A percentile compares a stretch with the other conserved stretches of the same genome.
Evolutionary conservation across 257 asterid species (phyloP).

Genomic region (Lithospermum erythrorhizon): DNA sequence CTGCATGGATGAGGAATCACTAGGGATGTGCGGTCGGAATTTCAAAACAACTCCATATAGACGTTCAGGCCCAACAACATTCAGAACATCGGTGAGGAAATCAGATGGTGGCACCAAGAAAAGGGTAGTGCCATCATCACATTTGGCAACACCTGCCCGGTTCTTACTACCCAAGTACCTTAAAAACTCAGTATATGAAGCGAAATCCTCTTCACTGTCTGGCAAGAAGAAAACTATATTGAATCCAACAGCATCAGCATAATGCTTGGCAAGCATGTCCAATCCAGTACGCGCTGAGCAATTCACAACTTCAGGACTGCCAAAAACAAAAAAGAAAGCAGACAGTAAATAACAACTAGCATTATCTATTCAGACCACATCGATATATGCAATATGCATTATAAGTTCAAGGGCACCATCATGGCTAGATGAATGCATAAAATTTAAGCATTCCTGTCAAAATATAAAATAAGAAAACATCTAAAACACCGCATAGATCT

Average conservation of each 20-base stretch:
- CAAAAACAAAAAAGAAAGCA: slow-evolving; percentile 8
- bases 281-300: slow-evolving; percentile 90
- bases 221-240: slow-evolving; percentile 77
- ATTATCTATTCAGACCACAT: background rate
- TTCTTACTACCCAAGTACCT: slow-evolving; percentile 70
- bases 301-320: slow-evolving; percentile 81
- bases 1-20: slow-evolving; percentile 16
- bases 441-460: no score
- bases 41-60: slow-evolving; percentile 88
- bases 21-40: slow-evolving; percentile 43
- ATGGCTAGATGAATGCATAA: background rate
- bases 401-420: background rate
- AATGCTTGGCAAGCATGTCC: slow-evolving; percentile 75
- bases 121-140: slow-evolving; percentile 79
- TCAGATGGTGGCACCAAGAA: slow-evolving; percentile 97
- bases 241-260: slow-evolving; percentile 81
- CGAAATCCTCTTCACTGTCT: slow-evolving; percentile 86
- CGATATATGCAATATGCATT: no score
- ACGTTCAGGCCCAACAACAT: slow-evolving; percentile 82
- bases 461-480: no score
- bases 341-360: background rate
- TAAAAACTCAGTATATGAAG: slow-evolving; percentile 81
- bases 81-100: slow-evolving; percentile 61
- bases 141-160: slow-evolving; percentile 97
- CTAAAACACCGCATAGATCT: no score